Evolutionary conservation across 2,329 filamentous ascomycete genomes (phyloP).

Genomic region (Pezicula rhizophila): DNA sequence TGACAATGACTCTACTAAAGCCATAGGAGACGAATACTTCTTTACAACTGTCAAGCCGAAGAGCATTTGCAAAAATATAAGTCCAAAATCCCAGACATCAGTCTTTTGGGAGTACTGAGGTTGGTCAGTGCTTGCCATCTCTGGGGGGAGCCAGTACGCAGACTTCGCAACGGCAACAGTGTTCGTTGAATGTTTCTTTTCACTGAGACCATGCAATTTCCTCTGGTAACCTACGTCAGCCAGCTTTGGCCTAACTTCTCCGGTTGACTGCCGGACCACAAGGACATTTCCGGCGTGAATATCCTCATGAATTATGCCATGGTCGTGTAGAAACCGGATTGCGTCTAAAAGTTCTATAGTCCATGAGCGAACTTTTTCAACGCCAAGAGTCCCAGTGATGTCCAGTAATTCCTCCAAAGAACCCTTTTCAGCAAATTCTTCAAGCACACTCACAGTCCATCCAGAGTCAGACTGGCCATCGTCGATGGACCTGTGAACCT

Average conservation of each 20-base stretch:
- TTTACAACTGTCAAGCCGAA: conserved; percentile 74
- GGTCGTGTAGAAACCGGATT: conserved; percentile 78
- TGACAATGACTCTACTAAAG: conserved; percentile 63
- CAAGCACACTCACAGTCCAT: conserved; percentile 73
- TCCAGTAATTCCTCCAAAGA: conserved; percentile 78
- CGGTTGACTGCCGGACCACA: conserved; percentile 62
- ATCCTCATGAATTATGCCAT: conserved; percentile 76
- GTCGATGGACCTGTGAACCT: conserved; percentile 66
- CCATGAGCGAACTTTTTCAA: conserved; percentile 76
- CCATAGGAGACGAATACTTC: conserved; percentile 72
- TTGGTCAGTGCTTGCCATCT: conserved; percentile 58
- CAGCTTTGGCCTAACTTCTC: conserved; percentile 67
- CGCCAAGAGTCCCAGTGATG: conserved; percentile 66
- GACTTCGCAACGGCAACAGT: conserved; percentile 60
- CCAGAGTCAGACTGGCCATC: conserved; percentile 28
- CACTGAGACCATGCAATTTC: conserved; percentile 56
- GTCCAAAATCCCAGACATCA: conserved; percentile 91
- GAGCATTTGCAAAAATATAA: conserved; percentile 89
- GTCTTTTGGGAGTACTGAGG: conserved; percentile 68
- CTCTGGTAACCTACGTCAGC: conserved; percentile 68
- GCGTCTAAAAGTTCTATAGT: conserved; percentile 89
- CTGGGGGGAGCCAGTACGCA: conserved; percentile 77
- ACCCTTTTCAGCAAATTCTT: conserved; percentile 73
- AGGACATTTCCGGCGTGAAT: conserved; percentile 77
- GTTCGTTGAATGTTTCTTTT: conserved; percentile 45